A percentile compares a stretch with the other conserved stretches of the same genome.
Conservation (phyloP, 805 yeast species). For the Metschnikowia vanudenii region DNA sequence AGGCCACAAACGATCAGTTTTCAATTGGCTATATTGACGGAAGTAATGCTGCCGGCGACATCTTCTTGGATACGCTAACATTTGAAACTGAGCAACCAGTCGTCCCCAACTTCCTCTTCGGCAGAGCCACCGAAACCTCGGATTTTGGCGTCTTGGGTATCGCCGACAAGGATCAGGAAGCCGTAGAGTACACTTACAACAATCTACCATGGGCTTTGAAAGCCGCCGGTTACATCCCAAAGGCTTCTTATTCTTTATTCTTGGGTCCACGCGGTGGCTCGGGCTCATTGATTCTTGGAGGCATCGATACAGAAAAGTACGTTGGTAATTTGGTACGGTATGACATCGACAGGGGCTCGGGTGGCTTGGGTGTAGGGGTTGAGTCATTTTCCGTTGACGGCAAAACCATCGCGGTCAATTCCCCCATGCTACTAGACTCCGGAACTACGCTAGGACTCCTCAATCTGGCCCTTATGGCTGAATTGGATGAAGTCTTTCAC, state of each 20-base stretch:
- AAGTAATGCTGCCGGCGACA: constrained; percentile 3
- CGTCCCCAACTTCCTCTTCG: constrained; percentile 13
- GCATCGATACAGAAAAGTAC: constrained; percentile 40
- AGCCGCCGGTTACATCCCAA: constrained; percentile 52
- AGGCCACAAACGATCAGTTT: constrained; percentile 4
- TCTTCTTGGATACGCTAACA: constrained; percentile 8
- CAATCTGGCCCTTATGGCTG: constrained; percentile 7
- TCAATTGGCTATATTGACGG: constrained; percentile 10
- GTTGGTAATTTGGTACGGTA: constrained; percentile 10
- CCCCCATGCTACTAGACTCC: constrained; percentile 12
- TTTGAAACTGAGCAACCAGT: constrained; percentile 2
- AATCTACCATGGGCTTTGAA: constrained; percentile 67
- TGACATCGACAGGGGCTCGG: neutral
- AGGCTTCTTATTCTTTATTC: no score
- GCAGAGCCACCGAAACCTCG: constrained; percentile 1
- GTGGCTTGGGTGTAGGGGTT: constrained; percentile 8
- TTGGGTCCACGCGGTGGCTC: no score
- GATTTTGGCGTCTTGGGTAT: constrained; percentile 14
- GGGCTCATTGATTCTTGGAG: no score
- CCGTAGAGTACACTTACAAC: neutral
- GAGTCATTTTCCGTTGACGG: constrained; percentile 4
- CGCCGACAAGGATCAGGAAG: constrained; percentile 7
- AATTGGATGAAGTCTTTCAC: constrained; percentile 11
- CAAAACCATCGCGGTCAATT: neutral
- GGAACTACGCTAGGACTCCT: constrained; percentile 14